Base-by-base conservation (phyloP, 2,329 filamentous ascomycete species). In the Colletotrichum camelliae region DNA sequence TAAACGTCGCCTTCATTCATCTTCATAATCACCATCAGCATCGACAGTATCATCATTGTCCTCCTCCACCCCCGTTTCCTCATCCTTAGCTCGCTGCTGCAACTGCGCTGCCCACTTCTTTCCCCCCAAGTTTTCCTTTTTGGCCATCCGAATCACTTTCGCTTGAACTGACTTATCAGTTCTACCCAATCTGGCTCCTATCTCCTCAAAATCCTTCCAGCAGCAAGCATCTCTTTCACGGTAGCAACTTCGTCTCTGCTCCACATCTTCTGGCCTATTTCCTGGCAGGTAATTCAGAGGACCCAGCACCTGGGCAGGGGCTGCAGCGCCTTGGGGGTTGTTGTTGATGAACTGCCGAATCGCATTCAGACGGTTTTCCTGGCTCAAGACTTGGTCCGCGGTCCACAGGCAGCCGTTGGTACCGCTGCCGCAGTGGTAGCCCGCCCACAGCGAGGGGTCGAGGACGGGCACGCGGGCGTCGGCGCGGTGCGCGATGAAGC, bases 401-500 rank as follows among this genome's bases (percentile, higher is more conserved):
- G 52, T 33, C 70, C 70, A 68, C 2, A 72, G 24, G n/a, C 70
- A 72, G n/a, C 29, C 55, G 21, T 48, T 62, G 1, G 57, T 33
- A 6, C 12, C 29, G 8, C 33, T 16, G 35, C 15, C 24, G 37
- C 70, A 72, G 9, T 73, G 5, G 9, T 55, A 70, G 27, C 76
- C 67, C 15, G 24, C 15, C 65, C 70, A 13, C 73, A 72, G 10
- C 70, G 79, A 5, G 65, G 35, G 39, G 48, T 52, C 35, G 74
- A 71, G 70, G 74, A 79, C 57, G 67, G 78, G 9, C 37, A 77
- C 24, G 72, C 76, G 31, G 72, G 48, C 5, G 76, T 70, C 24
- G 77, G 70, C 68, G 77, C 77, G 13, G 33, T 75, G 66, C n/a
- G 18, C 29, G 29, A 72, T 43, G 29, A 64, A 68, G 8, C 29